Conservation (phyloP, 2,329 filamentous ascomycete genomes). For the Sporothrix pallida region DNA sequence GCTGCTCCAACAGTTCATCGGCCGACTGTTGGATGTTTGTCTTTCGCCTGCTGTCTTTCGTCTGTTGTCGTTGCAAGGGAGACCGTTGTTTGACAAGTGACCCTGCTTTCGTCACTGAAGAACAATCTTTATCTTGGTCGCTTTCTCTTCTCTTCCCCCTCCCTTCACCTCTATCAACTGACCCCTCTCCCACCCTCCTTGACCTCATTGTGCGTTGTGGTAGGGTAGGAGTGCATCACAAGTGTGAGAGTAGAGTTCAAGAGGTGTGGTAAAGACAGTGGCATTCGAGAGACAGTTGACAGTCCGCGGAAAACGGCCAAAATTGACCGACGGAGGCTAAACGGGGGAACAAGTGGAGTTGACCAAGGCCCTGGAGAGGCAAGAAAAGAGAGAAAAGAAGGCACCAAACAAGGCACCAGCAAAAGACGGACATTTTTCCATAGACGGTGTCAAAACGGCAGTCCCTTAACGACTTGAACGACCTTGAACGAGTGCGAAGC, state of each 20-base stretch:
- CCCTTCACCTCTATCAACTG: neutral
- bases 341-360: neutral
- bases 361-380: neutral
- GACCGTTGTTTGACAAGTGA: too few species aligned
- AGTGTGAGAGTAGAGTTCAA: neutral
- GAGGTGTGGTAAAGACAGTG: neutral
- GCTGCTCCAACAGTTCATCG: too few species aligned
- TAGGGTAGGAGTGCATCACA: constrained; percentile 7
- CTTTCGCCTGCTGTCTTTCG: too few species aligned
- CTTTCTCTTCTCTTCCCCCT: neutral
- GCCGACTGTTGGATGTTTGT: too few species aligned
- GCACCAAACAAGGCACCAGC: neutral
- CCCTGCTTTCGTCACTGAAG: too few species aligned
- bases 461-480: too few species aligned
- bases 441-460: neutral
- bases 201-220: neutral
- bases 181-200: neutral
- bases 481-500: neutral
- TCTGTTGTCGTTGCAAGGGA: too few species aligned
- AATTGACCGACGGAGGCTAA: neutral
- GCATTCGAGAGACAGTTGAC: neutral
- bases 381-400: neutral
- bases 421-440: neutral
- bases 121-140: neutral
- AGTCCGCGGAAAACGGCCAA: neutral